Evolutionary conservation across 192 early-diverging fungal species (phyloP), one percentile per base, ranked within the genome.

Genomic region (Linnemannia zychae): DNA sequence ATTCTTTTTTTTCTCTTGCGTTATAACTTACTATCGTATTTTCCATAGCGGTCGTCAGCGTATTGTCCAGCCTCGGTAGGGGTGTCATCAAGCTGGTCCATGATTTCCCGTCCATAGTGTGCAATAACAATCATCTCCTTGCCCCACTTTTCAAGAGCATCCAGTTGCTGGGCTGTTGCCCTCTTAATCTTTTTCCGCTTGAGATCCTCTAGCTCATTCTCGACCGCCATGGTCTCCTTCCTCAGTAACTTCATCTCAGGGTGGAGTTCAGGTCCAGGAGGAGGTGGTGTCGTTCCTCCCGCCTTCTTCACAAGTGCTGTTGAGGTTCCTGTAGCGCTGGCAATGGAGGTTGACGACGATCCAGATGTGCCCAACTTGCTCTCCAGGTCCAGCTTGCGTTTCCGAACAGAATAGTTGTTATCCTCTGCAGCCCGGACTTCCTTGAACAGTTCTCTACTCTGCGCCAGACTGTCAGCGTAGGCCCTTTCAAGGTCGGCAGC

Each of bases 81-180:
- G 13, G 77, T 71, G 44, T 85, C 83, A 67, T 85, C 77, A 3
- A 85, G n/a, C 4, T 76, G 60, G 38, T 33, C 53, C 77, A 85
- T 76, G 67, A 85, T 70, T 34, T 72, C 28, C 6, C 48, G 50
- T 46, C 83, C 83, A 67, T 85, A 85, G 28, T 78, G 40, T 0
- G 83, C 83, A 72, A 85, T 73, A 1, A 85, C 77, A 67, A 85
- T 67, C 53, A 85, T 28, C 31, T 85, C 83, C 74, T 85, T 85
- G 77, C 83, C 83, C 36, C 79, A 38, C 47, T 79, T 79, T n/a
- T 85, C 83, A 13, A 85, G 70, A 7, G 83, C 77, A 47, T 79
- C 77, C 77, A 85, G n/a, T n/a, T 85, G 83, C 18, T 75, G 77
- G 13, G 9, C 16, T 3, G 83, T 71, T 0, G 82, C 82, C 44